These are phyloP conservation scores for Alternaria panax DNA, from an alignment of 2,329 filamentous ascomycete species.

Conservation along the genomic window DNA sequence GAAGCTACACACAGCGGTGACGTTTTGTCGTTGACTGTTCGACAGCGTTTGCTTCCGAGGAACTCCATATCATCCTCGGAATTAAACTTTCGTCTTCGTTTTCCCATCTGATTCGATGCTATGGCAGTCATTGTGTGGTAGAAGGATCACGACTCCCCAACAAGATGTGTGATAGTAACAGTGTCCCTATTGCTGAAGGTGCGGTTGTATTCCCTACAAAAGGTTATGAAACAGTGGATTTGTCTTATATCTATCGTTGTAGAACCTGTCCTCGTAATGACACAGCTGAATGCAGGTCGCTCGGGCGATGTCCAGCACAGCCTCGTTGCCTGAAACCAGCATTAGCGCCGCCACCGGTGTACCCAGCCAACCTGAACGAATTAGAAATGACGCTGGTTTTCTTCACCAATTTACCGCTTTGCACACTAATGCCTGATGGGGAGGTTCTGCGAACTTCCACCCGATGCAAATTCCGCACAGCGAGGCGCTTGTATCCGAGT, in stretches of 20 bases:
- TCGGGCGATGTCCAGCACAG: not conserved
- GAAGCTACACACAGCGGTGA: constrained; percentile 4
- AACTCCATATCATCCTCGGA: not conserved
- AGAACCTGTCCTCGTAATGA: not conserved
- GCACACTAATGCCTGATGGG: not conserved
- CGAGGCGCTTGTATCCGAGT: not conserved
- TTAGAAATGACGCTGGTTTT: not conserved
- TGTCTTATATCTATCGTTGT: not conserved
- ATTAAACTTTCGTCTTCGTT: not conserved
- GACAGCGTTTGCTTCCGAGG: not conserved
- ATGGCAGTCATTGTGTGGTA: not conserved
- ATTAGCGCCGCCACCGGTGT: not conserved
- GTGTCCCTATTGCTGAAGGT: not conserved
- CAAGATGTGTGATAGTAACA: not conserved
- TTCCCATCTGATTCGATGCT: not conserved
- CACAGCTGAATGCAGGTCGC: not conserved
- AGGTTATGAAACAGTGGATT: not conserved
- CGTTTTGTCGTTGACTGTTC: not conserved
- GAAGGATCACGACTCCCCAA: not conserved
- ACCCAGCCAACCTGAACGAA: not conserved
- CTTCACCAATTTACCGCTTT: not conserved
- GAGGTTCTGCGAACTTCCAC: not conserved
- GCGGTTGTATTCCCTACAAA: too few relatives aligned
- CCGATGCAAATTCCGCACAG: not conserved
- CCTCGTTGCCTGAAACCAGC: not conserved